A percentile compares a stretch with the other conserved stretches of the same genome.
Evolutionary conservation across 2,329 filamentous ascomycete species (phyloP).

Genomic region (Cercospora zeina): DNA sequence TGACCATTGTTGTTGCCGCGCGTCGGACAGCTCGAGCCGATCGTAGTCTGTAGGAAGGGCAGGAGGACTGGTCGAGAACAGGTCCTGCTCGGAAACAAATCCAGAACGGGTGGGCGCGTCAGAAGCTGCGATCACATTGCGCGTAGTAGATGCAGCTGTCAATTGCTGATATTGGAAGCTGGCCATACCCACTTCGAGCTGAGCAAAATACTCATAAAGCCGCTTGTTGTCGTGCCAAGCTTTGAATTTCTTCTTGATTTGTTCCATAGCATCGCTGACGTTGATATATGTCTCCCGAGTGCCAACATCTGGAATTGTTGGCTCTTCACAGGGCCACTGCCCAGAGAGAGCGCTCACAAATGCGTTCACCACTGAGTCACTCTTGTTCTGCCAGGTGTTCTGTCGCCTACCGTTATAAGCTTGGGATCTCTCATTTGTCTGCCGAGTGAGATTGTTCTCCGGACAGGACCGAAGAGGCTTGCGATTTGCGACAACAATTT

Average conservation of each 20-base stretch:
- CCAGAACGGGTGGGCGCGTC: neutral
- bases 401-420: neutral
- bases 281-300: conserved; percentile 7
- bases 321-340: conserved; percentile 15
- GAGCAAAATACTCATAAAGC: conserved; percentile 1
- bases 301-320: neutral
- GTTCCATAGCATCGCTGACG: neutral
- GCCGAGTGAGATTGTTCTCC: neutral
- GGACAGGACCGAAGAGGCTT: neutral
- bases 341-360: neutral
- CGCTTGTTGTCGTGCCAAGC: conserved; percentile 15
- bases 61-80: conserved; percentile 5
- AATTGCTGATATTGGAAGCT: neutral
- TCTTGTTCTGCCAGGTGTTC: neutral
- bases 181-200: neutral
- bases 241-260: conserved; percentile 3
- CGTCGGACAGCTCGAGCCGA: neutral
- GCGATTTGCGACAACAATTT: neutral
- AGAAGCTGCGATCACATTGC: neutral
- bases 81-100: conserved; percentile 10
- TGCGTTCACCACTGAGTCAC: neutral
- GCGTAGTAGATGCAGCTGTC: neutral
- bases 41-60: neutral
- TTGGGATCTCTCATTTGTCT: neutral
- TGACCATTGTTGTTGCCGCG: neutral